These are phyloP conservation scores for Metschnikowia cerradonensis DNA, from an alignment of 805 yeast species.

Conservation along the genomic window DNA sequence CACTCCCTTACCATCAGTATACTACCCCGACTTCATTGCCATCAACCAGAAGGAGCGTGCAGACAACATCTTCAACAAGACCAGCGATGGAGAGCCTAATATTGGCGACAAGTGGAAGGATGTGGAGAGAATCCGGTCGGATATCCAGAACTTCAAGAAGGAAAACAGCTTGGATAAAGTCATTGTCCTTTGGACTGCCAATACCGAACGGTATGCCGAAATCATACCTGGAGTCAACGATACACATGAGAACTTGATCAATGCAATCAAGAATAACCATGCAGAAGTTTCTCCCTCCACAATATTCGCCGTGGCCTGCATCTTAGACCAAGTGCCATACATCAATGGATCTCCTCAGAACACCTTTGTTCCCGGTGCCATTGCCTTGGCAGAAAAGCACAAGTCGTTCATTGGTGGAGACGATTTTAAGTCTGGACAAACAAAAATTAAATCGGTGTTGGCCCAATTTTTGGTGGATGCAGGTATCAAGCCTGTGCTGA, in stretches of 20 bases:
- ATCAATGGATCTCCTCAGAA: conserved; percentile 97
- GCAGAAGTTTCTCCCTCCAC: conserved; percentile 88
- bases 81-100: conserved; percentile 45
- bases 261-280: conserved; percentile 73
- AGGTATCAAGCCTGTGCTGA: conserved; percentile 90
- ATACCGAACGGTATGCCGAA: conserved; percentile 89
- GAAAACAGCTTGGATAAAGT: conserved; percentile 77
- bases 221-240: conserved; percentile 79
- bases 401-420: conserved; percentile 88
- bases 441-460: conserved; percentile 91
- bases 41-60: conserved; percentile 92
- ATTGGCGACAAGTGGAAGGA: conserved; percentile 79
- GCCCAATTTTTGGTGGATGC: conserved; percentile 97
- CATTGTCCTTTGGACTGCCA: conserved; percentile 93
- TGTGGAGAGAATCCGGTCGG: conserved; percentile 80
- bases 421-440: conserved; percentile 95
- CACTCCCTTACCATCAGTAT: conserved; percentile 77
- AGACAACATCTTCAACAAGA: conserved; percentile 70
- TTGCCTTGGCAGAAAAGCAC: conserved; percentile 80
- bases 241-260: conserved; percentile 73
- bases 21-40: conserved; percentile 96
- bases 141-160: conserved; percentile 73
- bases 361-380: conserved; percentile 93
- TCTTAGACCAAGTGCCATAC: conserved; percentile 83
- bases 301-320: conserved; percentile 89